phyloP scores from a whole-genome alignment of 2,329 filamentous ascomycete genomes.

The Monilinia fructigena region DNA sequence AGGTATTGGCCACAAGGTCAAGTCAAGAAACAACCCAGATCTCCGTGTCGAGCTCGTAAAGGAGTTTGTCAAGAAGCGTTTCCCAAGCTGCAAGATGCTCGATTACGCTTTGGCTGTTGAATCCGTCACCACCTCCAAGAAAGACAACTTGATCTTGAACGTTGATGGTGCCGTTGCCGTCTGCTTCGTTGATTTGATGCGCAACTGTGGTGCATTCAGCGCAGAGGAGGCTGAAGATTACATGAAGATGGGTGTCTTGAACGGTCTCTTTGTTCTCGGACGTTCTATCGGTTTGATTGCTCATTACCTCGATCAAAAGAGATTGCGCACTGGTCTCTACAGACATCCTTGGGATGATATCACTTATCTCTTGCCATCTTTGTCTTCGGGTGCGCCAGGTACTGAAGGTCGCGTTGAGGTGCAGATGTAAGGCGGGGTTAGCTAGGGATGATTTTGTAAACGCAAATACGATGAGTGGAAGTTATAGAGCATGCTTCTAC shows the following conservation, averaged over 20 bases:
- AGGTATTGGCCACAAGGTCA: slow-evolving; percentile 98
- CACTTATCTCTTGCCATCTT: slow-evolving; percentile 85
- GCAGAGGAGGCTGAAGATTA: slow-evolving; percentile 97
- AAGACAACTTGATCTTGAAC: slow-evolving; percentile 99
- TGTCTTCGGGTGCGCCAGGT: slow-evolving; percentile 69
- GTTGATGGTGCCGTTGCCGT: slow-evolving; percentile 97
- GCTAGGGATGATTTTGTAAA: slow-evolving; percentile 6
- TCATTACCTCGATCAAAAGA: slow-evolving; percentile 99
- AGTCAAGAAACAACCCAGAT: slow-evolving; percentile 99
- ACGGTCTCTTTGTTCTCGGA: slow-evolving; percentile 97
- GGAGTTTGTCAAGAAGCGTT: slow-evolving; percentile 96
- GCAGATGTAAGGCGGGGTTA: slow-evolving; percentile 51
- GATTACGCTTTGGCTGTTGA: slow-evolving; percentile 98
- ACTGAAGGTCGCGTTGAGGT: slow-evolving; percentile 89
- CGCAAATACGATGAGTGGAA: slow-evolving; percentile 4
- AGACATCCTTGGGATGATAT: slow-evolving; percentile 99
- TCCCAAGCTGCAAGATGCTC: slow-evolving; percentile 96
- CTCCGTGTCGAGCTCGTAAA: slow-evolving; percentile 99
- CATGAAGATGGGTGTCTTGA: slow-evolving; percentile 97
- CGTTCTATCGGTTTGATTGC: slow-evolving; percentile 98
- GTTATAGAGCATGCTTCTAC: slow-evolving; percentile 21
- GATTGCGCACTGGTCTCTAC: slow-evolving; percentile 96
- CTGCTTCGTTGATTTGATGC: slow-evolving; percentile 96
- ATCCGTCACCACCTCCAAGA: slow-evolving; percentile 98
- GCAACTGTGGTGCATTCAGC: slow-evolving; percentile 97